Evolutionary conservation across 495 filamentous ascomycete genomes (phyloP).

Genomic region (Podospora anserina): DNA sequence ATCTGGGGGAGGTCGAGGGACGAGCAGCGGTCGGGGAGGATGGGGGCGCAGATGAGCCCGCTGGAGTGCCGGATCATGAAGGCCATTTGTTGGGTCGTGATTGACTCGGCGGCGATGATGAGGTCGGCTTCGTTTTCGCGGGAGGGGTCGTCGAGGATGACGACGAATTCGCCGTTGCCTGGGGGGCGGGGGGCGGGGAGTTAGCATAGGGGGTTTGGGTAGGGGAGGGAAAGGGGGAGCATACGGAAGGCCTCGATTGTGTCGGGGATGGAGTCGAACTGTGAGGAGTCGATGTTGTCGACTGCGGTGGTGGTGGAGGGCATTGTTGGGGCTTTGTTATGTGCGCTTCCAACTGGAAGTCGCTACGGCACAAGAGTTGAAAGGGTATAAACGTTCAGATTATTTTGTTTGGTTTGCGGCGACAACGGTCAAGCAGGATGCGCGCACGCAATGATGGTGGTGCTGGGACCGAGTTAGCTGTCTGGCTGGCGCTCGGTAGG

Average conservation of each 20-base stretch:
- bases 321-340: slow-evolving; percentile 31
- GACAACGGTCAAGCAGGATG: background rate
- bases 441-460: background rate
- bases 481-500: background rate
- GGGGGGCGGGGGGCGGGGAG: background rate
- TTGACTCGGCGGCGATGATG: slow-evolving; percentile 83
- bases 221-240: slow-evolving; percentile 28
- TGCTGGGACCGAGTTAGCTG: background rate
- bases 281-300: slow-evolving; percentile 38
- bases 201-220: background rate
- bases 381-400: background rate
- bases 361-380: background rate
- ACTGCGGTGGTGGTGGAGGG: slow-evolving; percentile 28
- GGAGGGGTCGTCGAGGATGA: slow-evolving; percentile 83
- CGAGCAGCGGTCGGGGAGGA: slow-evolving; percentile 62
- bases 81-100: slow-evolving; percentile 88
- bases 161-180: slow-evolving; percentile 90
- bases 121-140: slow-evolving; percentile 99
- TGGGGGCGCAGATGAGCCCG: slow-evolving; percentile 84
- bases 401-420: background rate
- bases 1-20: slow-evolving; percentile 83
- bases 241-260: slow-evolving; percentile 79
- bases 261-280: slow-evolving; percentile 85
- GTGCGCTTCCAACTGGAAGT: background rate
- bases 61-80: slow-evolving; percentile 91